Conservation (phyloP, 1,139 yeast genomes). For the Yamadazyma triangularis region DNA sequence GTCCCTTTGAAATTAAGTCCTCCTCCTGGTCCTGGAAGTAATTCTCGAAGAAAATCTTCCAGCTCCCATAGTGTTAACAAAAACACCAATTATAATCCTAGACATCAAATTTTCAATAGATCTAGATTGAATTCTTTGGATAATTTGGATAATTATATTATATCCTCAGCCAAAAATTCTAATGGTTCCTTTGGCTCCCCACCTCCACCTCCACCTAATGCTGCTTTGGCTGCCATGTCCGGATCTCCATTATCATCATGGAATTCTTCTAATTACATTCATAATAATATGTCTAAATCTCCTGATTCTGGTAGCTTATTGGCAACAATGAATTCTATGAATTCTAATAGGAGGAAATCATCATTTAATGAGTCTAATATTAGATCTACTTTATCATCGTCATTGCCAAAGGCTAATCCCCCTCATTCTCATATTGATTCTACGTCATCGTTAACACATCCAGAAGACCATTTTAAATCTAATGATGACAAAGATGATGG, state of each 20-base stretch:
- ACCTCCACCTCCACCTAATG: constrained; percentile 19
- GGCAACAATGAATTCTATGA: constrained; percentile 13
- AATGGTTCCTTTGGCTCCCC: constrained; percentile 35
- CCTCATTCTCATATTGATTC: constrained; percentile 2
- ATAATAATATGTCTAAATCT: constrained; percentile 11
- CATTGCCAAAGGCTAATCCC: constrained; percentile 3
- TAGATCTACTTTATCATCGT: constrained; percentile 33
- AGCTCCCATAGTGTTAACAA: constrained; percentile 17
- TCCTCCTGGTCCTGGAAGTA: constrained; percentile 19
- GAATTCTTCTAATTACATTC: constrained; percentile 16
- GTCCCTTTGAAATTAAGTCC: constrained; percentile 42
- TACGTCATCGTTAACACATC: constrained; percentile 1
- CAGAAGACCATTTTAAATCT: too few species aligned
- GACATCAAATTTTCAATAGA: constrained; percentile 34
- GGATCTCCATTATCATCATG: constrained; percentile 25
- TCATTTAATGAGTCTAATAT: constrained; percentile 44
- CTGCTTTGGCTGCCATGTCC: constrained; percentile 13
- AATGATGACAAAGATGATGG: constrained; percentile 4
- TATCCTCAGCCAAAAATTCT: constrained; percentile 38
- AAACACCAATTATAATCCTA: constrained; percentile 14
- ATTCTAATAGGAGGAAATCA: constrained; percentile 32
- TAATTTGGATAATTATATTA: constrained; percentile 39
- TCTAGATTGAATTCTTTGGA: constrained; percentile 43
- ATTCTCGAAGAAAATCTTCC: constrained; percentile 23
- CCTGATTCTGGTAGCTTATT: constrained; percentile 12